Conservation (phyloP, 805 yeast genomes). For the Candida michaelii region DNA sequence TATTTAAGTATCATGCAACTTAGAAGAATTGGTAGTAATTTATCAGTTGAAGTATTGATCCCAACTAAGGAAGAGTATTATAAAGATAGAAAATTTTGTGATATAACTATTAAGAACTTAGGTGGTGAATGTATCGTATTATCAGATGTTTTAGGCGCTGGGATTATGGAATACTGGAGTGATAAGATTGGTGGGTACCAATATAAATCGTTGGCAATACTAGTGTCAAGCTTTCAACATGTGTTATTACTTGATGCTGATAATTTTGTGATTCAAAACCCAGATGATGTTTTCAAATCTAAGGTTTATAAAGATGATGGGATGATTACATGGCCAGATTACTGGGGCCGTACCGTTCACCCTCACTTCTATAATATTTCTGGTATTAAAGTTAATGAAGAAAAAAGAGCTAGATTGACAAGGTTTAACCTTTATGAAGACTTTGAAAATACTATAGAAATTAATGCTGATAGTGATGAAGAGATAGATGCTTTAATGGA, state of each 20-base stretch:
- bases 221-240: constrained; percentile 56
- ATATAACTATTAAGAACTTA: constrained; percentile 37
- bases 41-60: constrained; percentile 52
- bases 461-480: constrained; percentile 23
- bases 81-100: constrained; percentile 38
- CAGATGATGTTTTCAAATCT: constrained; percentile 47
- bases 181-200: constrained; percentile 45
- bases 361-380: constrained; percentile 61
- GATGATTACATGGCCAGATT: constrained; percentile 65
- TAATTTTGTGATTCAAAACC: constrained; percentile 42
- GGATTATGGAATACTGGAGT: background rate
- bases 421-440: constrained; percentile 33
- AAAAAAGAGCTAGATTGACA: constrained; percentile 20
- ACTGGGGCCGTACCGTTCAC: constrained; percentile 66
- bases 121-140: constrained; percentile 43
- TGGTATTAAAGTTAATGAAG: constrained; percentile 29
- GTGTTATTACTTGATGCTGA: constrained; percentile 52
- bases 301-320: constrained; percentile 46
- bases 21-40: constrained; percentile 38
- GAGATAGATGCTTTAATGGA: constrained; percentile 24
- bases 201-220: constrained; percentile 54
- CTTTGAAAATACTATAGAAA: constrained; percentile 18
- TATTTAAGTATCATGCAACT: constrained; percentile 48
- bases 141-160: constrained; percentile 2
- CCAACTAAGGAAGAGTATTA: constrained; percentile 47